These are phyloP conservation scores for Aspergillus vadensis DNA, from an alignment of 2,329 filamentous ascomycete species.

Conservation along the genomic window DNA sequence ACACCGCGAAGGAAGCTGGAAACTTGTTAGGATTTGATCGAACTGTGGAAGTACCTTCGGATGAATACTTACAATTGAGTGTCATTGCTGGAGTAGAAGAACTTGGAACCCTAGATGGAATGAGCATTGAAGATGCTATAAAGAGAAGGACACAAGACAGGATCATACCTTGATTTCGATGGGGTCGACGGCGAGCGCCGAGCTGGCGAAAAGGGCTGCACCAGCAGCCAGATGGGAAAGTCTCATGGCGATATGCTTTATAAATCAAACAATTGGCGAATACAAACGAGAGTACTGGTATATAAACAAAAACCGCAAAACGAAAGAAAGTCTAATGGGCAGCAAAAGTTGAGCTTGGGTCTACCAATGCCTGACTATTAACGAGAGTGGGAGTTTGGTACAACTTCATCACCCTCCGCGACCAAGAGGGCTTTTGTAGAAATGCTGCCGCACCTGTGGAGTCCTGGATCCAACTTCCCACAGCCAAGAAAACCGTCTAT, in stretches of 20 bases:
- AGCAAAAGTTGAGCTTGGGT: neutral
- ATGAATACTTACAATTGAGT: slow-evolving; percentile 58
- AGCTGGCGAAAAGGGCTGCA: slow-evolving; percentile 46
- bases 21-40: slow-evolving; percentile 7
- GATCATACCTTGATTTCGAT: slow-evolving; percentile 54
- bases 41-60: neutral
- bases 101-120: slow-evolving; percentile 63
- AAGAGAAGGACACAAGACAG: neutral
- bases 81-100: slow-evolving; percentile 81
- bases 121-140: slow-evolving; percentile 33
- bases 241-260: neutral
- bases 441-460: neutral
- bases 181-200: slow-evolving; percentile 54
- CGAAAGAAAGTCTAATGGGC: neutral
- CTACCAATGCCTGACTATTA: neutral
- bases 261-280: neutral
- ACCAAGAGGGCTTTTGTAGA: neutral
- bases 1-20: slow-evolving; percentile 76
- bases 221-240: slow-evolving; percentile 19
- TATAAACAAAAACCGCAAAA: neutral
- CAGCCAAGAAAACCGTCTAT: neutral
- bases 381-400: neutral
- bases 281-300: neutral
- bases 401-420: neutral
- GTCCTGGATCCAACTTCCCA: neutral